Evolutionary conservation across 176 grass and related monocot genomes (phyloP).

Genomic region (Ampelocalamus luodianensis): DNA sequence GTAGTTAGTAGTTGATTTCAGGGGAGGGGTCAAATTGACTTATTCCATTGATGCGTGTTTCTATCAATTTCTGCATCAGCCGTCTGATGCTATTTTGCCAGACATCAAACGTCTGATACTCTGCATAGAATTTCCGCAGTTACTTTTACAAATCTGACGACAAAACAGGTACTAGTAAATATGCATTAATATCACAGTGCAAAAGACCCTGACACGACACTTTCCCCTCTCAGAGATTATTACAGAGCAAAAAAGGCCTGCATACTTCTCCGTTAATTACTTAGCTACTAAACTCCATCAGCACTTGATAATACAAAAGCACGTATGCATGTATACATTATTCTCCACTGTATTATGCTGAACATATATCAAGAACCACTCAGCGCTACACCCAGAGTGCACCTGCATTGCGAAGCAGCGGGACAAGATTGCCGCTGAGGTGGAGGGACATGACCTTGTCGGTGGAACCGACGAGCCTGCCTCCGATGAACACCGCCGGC

Average conservation of each 20-base stretch:
- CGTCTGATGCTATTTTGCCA: too few relatives aligned
- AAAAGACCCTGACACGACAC: not conserved
- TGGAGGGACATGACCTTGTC: constrained; percentile 63
- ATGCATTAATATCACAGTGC: not conserved
- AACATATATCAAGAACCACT: not conserved
- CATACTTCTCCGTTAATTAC: not conserved
- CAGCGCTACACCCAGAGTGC: constrained; percentile 48
- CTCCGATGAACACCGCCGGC: constrained; percentile 57
- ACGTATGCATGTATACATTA: not conserved
- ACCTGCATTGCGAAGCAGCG: constrained; percentile 52
- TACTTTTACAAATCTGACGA: too few relatives aligned
- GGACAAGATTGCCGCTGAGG: constrained; percentile 50
- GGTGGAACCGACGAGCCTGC: constrained; percentile 52
- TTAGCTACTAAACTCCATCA: not conserved
- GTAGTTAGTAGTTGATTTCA: too few relatives aligned
- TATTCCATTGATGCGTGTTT: too few relatives aligned
- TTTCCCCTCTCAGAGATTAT: constrained; percentile 17
- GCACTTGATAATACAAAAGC: not conserved
- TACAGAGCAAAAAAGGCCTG: constrained; percentile 37
- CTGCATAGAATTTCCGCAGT: too few relatives aligned
- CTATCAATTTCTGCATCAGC: too few relatives aligned
- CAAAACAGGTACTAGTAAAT: too few relatives aligned
- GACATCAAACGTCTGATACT: too few relatives aligned
- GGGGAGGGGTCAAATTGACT: too few relatives aligned
- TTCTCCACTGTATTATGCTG: not conserved